Conservation (phyloP, 1,139 yeast genomes). For the Yamadazyma dendronema region DNA sequence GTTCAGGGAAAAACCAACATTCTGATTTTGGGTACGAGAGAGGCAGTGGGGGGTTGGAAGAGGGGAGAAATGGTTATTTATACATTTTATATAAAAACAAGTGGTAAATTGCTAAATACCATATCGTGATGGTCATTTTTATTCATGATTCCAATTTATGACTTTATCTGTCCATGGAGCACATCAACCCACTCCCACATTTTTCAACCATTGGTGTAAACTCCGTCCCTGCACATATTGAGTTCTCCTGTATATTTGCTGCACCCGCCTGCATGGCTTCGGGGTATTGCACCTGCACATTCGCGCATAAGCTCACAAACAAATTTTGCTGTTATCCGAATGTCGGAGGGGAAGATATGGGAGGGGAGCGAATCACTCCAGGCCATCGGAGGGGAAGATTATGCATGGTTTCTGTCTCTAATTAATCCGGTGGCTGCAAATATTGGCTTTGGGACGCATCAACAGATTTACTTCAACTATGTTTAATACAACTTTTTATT, state of each 20-base stretch:
- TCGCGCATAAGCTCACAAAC: slow-evolving; percentile 5
- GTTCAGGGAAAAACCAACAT: not conserved
- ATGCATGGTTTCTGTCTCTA: not conserved
- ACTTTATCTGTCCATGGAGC: not conserved
- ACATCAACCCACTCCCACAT: not conserved
- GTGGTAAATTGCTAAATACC: no score
- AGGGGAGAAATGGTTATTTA: not conserved
- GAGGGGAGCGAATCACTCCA: slow-evolving; percentile 4
- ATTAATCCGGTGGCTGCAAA: slow-evolving; percentile 8
- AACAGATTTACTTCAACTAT: slow-evolving; percentile 1
- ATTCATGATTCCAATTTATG: no score
- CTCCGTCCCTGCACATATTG: not conserved
- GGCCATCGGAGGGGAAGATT: slow-evolving; percentile 8
- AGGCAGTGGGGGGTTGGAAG: not conserved
- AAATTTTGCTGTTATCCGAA: slow-evolving; percentile 9
- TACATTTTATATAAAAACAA: no score
- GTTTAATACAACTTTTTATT: not conserved
- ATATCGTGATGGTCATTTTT: no score
- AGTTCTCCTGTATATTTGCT: not conserved
- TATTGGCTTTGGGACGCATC: not conserved
- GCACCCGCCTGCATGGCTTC: not conserved
- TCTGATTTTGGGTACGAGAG: not conserved
- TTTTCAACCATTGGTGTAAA: not conserved
- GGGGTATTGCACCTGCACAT: slow-evolving; percentile 7
- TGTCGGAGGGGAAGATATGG: slow-evolving; percentile 14